Percentiles rank a stretch among this genome's conserved stretches.
Evolutionary conservation across 257 asterid species (phyloP).

Genomic region (Rubia yunnanensis): DNA sequence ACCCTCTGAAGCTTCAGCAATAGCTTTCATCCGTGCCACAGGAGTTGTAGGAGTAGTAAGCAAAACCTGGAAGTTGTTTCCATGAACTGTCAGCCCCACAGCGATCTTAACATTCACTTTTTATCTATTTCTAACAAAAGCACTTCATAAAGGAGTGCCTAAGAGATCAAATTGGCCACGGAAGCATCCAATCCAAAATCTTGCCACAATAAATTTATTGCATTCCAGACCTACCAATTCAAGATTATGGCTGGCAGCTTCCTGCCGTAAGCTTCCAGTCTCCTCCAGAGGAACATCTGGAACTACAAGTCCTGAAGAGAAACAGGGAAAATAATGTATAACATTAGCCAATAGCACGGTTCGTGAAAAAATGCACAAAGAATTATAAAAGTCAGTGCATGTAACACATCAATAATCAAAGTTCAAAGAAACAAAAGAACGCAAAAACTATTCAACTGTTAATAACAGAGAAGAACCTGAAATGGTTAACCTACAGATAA

Average conservation of each 20-base stretch:
- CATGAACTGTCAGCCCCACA: neutral
- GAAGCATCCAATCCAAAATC: constrained; percentile 1
- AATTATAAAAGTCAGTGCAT: neutral
- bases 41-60: constrained; percentile 92
- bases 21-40: constrained; percentile 57
- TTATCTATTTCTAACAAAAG: neutral
- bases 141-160: neutral
- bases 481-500: neutral
- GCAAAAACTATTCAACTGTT: neutral
- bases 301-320: constrained; percentile 69
- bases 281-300: constrained; percentile 92
- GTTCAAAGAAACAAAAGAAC: neutral
- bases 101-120: neutral
- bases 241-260: constrained; percentile 47
- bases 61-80: constrained; percentile 42
- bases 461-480: neutral
- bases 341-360: neutral
- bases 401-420: neutral
- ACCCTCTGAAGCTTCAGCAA: constrained; percentile 79
- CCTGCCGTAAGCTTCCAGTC: constrained; percentile 65
- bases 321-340: neutral
- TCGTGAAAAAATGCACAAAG: neutral
- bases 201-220: neutral
- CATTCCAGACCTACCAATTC: constrained; percentile 57
- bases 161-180: neutral